Evolutionary conservation across 768 basidiomycete species (phyloP).

Genomic region (Porpolomopsis calyptriformis): DNA sequence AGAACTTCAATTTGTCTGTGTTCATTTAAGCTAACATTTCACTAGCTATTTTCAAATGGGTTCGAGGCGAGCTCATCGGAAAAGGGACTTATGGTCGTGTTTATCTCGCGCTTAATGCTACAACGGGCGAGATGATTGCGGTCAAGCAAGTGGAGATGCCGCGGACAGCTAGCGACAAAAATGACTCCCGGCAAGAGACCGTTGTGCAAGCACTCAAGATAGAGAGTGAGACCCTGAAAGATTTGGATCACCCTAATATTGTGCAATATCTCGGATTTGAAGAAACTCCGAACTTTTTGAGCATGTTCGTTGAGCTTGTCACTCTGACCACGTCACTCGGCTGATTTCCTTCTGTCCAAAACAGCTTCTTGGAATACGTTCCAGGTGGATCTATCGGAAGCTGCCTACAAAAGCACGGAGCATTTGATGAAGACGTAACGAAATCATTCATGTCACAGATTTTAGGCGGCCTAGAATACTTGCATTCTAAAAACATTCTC

Average conservation of each 20-base stretch:
- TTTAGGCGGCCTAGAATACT: conserved; percentile 80
- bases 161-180: conserved; percentile 81
- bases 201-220: conserved; percentile 88
- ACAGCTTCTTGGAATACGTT: conserved; percentile 95
- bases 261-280: conserved; percentile 96
- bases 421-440: conserved; percentile 85
- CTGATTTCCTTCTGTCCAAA: conserved; percentile 8
- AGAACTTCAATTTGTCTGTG: conserved; percentile 20
- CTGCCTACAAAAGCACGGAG: conserved; percentile 82
- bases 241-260: conserved; percentile 93
- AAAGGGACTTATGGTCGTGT: conserved; percentile 96
- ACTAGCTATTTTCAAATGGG: conserved; percentile 92
- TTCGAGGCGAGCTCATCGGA: conserved; percentile 94
- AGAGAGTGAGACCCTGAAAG: conserved; percentile 94
- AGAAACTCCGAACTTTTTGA: conserved; percentile 76
- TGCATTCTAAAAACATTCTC: conserved; percentile 84
- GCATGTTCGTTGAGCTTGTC: conserved; percentile 58
- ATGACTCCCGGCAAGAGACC: conserved; percentile 70
- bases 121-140: conserved; percentile 97
- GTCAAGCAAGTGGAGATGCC: conserved; percentile 99
- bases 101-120: conserved; percentile 91
- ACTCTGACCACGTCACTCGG: neutral
- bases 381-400: conserved; percentile 93
- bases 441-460: conserved; percentile 92
- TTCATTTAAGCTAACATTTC: conserved; percentile 14